These are phyloP conservation scores for Nakazawaea peltata DNA, from an alignment of 805 yeast species.

Conservation along the genomic window DNA sequence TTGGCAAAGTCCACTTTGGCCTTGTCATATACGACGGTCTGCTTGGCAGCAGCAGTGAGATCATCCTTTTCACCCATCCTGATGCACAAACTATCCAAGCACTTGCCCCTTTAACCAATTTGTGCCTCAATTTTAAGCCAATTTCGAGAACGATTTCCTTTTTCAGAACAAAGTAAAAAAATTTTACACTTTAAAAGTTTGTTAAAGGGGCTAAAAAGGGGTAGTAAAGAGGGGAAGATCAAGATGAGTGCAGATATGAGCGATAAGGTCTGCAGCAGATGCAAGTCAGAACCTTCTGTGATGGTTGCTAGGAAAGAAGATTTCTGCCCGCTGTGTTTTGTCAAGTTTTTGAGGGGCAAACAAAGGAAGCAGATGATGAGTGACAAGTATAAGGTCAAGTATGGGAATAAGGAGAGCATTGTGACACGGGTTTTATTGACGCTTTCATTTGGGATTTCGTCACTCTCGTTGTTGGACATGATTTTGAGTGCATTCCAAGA, in stretches of 20 bases:
- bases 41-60: not conserved
- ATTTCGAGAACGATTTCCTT: not conserved
- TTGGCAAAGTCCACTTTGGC: constrained; percentile 45
- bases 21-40: constrained; percentile 24
- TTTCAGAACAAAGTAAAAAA: not conserved
- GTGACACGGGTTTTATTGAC: constrained; percentile 40
- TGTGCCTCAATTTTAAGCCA: too few relatives aligned
- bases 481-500: constrained; percentile 51
- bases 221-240: too few relatives aligned
- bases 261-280: constrained; percentile 34
- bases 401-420: constrained; percentile 28
- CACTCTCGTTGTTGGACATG: constrained; percentile 64
- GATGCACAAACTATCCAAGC: too few relatives aligned
- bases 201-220: too few relatives aligned
- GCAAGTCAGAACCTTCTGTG: constrained; percentile 34
- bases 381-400: constrained; percentile 68
- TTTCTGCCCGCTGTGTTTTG: constrained; percentile 63
- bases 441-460: constrained; percentile 58
- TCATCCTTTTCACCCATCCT: too few relatives aligned
- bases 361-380: constrained; percentile 72
- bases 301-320: constrained; percentile 52
- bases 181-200: too few relatives aligned
- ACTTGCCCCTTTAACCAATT: too few relatives aligned
- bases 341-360: constrained; percentile 66
- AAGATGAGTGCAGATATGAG: constrained; percentile 8